Evolutionary conservation across 169 alveolate species (phyloP), one percentile per base, ranked within the genome.

Genomic region (Theileria orientalis): DNA sequence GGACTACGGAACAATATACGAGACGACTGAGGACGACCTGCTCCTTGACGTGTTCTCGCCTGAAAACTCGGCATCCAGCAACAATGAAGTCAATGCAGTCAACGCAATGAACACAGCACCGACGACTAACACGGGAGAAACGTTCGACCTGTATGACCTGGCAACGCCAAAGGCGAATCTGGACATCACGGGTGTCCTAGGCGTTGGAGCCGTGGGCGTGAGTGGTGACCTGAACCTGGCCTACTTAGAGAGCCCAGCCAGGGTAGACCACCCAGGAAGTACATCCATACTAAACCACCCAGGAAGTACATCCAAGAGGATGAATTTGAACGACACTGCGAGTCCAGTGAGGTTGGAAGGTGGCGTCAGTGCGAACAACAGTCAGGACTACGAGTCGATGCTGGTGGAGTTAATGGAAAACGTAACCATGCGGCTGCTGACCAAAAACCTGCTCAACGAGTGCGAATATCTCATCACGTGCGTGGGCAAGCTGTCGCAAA

Each of bases 391-490:
- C 3, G 67, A 42, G 7, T 7, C 33, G n/a, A 35, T 62, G 35
- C 33, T 79, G 1, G 67, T 70, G 1, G 46, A 25, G 44, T n/a
- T 52, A 19, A 30, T 79, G 63, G 83, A 74, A 74, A 56, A 56
- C 21, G 37, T 56, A 56, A 56, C 37, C 21, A 56, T 56, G 1
- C 25, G 66, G 37, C 64, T 64, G 25, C 47, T 63, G 40, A 84
- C 72, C 64, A 84, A 35, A 76, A 88, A 69, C 60, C 71, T 74
- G 74, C 57, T 64, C 30, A 63, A 56, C 61, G 83, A 82, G 41
- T 47, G 90, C 33, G 90, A 90, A 64, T 90, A 90, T 67, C 52
- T 90, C 35, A 59, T 90, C 13, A 90, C 88, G 54, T 90, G 94
- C 57, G 56, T 78, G 32, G 88, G 85, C 40, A 85, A 85, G 71